These are phyloP conservation scores for Biscutella auriculata DNA, from an alignment of 441 rosid species.

Conservation along the genomic window DNA sequence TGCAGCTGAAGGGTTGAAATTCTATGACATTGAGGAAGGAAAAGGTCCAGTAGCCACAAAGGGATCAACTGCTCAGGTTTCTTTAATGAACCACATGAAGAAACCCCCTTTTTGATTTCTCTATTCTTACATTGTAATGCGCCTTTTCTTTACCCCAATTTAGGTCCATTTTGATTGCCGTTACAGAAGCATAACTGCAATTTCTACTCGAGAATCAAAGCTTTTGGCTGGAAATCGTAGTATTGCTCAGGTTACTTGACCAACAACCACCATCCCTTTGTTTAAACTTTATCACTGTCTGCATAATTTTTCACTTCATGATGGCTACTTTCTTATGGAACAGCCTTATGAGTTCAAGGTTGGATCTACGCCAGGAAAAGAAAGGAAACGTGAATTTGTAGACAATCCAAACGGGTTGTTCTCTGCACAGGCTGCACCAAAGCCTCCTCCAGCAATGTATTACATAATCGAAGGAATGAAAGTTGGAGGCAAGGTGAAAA, in stretches of 20 bases:
- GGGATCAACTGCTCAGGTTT: conserved; percentile 77
- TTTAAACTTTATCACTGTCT: not conserved
- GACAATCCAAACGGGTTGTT: conserved; percentile 89
- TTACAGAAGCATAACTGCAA: conserved; percentile 64
- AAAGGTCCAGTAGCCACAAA: conserved; percentile 65
- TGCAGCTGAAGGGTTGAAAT: conserved; percentile 76
- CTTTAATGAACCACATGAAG: not conserved
- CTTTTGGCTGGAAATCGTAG: conserved; percentile 83
- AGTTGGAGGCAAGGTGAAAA: conserved; percentile 79
- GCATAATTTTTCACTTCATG: not conserved
- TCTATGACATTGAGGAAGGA: conserved; percentile 73
- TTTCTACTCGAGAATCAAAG: conserved; percentile 86
- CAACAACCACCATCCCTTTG: not conserved
- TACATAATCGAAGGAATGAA: conserved; percentile 69
- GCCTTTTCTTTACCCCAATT: not conserved
- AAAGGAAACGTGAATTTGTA: conserved; percentile 68
- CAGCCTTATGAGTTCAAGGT: conserved; percentile 84
- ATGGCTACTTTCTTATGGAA: conserved; percentile 2
- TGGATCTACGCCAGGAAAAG: conserved; percentile 76
- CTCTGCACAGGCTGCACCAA: conserved; percentile 92
- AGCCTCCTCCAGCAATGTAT: conserved; percentile 90
- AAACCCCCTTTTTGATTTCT: not conserved
- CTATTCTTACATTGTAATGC: conserved; percentile 1
- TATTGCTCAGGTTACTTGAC: conserved; percentile 53
- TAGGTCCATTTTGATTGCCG: conserved; percentile 92